Base-by-base conservation (phyloP, 2,329 filamentous ascomycete species). In the Aspergillus ibericus region DNA sequence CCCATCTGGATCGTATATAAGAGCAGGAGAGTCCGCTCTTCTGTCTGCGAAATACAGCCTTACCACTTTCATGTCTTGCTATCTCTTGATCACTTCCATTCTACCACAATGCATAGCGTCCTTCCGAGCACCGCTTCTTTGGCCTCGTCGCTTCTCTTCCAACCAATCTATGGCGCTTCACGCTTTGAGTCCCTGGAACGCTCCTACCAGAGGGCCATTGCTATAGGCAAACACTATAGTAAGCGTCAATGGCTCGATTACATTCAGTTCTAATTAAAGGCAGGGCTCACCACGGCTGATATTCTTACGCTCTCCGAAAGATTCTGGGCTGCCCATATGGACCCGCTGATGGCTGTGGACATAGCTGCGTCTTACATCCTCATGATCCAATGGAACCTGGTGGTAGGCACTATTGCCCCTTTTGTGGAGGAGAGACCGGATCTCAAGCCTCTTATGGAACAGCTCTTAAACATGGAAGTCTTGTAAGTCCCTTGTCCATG, bases 371-470 rank as follows among this genome's bases (percentile, higher is more conserved):
- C 5, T n/a, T 15, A 15, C n/a, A 15, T 36, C 5, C 13, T 36
- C n/a, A 3, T 5, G 13, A 36, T 36, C 5, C 47, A 53, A 18
- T 56, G 53, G 20, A 63, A 63, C n/a, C 61, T 63, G 15, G 38
- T 61, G 8, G 42, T 38, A 10, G 61, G 59, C 9, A 61, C 59
- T 5, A 22, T 63, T 34, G 52, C 59, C 3, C 55, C 59, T 13
- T 63, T 50, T 27, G 54, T 42, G 25, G 44, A 25, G 13, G 32
- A n/a, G 20, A 38, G 38, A 40, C 50, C 50, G 0, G 50, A 53
- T 18, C 38, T 53, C 5, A n/a, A 38, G 35, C 35, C 35, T 9
- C 20, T 53, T 7, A 42, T 53, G 25, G 8, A 56, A 34, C 16
- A 18, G n/a, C 34, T 38, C 4, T 32, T 60, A 16, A 50, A 32